These are phyloP conservation scores for Mortierella sp. DNA, from an alignment of 371 early-diverging fungal genomes.

Conservation along the genomic window DNA sequence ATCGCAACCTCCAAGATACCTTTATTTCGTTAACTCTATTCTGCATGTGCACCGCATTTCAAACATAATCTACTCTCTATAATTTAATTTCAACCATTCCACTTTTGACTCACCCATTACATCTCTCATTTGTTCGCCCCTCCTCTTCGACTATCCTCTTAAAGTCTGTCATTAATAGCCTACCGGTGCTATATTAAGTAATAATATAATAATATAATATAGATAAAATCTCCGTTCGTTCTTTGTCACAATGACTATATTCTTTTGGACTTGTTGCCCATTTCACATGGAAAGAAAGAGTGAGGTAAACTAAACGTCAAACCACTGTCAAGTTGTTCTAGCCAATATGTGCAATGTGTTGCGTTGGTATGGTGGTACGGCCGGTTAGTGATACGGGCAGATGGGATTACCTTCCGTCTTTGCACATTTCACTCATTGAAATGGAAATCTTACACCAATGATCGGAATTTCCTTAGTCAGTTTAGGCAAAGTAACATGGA, in stretches of 20 bases:
- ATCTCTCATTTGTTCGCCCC: conserved; percentile 1
- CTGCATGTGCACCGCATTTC: background rate
- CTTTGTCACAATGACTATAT: background rate
- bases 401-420: too few relatives aligned
- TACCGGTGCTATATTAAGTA: conserved; percentile 13
- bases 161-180: background rate
- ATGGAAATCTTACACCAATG: too few relatives aligned
- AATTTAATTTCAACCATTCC: background rate
- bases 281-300: too few relatives aligned
- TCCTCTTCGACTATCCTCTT: background rate
- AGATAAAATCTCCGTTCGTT: background rate
- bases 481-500: too few relatives aligned
- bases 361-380: too few relatives aligned
- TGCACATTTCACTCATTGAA: too few relatives aligned
- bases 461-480: too few relatives aligned
- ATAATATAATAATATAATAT: conserved; percentile 9
- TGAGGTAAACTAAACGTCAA: too few relatives aligned
- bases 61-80: background rate
- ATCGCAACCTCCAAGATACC: background rate
- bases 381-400: too few relatives aligned
- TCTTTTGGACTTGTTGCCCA: background rate
- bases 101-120: too few relatives aligned
- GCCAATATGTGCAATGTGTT: too few relatives aligned
- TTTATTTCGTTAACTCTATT: background rate
- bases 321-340: too few relatives aligned